phyloP scores from a whole-genome alignment of 2,329 filamentous ascomycete species.

The Grosmannia huntii region DNA sequence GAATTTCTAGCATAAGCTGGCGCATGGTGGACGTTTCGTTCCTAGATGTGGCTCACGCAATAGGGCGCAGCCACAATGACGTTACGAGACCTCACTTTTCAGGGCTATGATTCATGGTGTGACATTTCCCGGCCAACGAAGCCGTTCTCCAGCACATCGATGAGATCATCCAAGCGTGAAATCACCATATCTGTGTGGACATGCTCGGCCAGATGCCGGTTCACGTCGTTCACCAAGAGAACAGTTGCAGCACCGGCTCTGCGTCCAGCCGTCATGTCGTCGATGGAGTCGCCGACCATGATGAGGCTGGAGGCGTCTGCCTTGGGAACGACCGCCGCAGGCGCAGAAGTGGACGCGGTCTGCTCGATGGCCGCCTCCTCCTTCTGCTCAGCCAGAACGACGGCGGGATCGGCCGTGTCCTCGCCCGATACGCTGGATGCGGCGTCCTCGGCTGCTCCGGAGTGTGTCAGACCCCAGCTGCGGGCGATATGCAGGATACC shows the following conservation, averaged over 20 bases:
- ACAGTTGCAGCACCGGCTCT: constrained; percentile 80
- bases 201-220: constrained; percentile 54
- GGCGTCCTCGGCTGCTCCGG: background rate
- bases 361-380: constrained; percentile 14
- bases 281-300: constrained; percentile 70
- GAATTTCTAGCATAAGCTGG: constrained; percentile 3
- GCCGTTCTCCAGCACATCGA: constrained; percentile 61
- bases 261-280: constrained; percentile 84
- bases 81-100: background rate
- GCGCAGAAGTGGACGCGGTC: constrained; percentile 1
- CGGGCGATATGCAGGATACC: constrained; percentile 78
- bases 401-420: constrained; percentile 9
- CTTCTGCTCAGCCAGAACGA: constrained; percentile 7
- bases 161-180: constrained; percentile 58
- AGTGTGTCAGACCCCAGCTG: constrained; percentile 50
- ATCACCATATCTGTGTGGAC: constrained; percentile 69
- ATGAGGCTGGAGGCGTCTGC: constrained; percentile 37
- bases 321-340: constrained; percentile 11
- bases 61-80: background rate
- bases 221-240: constrained; percentile 74
- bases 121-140: constrained; percentile 31
- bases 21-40: constrained; percentile 3
- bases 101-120: background rate
- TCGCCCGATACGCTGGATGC: constrained; percentile 1
- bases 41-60: background rate